phyloP scores from a whole-genome alignment of 352 stramenopile species.

The Globisporangium paddicum region DNA sequence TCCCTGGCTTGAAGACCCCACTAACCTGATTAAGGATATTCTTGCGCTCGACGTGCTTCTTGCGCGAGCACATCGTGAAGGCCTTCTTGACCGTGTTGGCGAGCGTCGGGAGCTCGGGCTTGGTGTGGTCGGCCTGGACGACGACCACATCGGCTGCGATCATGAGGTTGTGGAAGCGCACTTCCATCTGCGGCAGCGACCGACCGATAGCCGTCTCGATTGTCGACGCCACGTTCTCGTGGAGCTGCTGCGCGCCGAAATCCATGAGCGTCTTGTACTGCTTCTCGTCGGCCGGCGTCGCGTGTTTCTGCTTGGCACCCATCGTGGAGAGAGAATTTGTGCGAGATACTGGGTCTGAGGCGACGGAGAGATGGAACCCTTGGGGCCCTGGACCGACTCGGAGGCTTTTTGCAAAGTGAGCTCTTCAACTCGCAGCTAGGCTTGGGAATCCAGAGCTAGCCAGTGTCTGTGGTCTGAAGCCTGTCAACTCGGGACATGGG shows the following conservation, averaged over 20 bases:
- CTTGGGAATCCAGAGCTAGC: not conserved
- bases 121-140: not conserved
- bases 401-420: not conserved
- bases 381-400: not conserved
- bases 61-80: constrained; percentile 11
- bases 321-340: not conserved
- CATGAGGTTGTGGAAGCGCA: constrained; percentile 18
- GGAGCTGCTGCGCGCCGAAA: constrained; percentile 8
- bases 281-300: not conserved
- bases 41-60: constrained; percentile 19
- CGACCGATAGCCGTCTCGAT: constrained; percentile 7
- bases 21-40: constrained; percentile 21
- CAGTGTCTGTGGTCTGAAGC: not conserved
- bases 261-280: constrained; percentile 10
- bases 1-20: constrained; percentile 21
- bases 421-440: not conserved
- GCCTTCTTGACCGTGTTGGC: constrained; percentile 7
- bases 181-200: constrained; percentile 17
- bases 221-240: not conserved
- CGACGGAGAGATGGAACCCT: no score
- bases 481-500: no score
- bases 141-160: constrained; percentile 8
- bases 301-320: constrained; percentile 8
- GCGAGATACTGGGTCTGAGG: no score
- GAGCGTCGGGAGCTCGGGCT: constrained; percentile 6